Evolutionary conservation across 2,329 filamentous ascomycete genomes (phyloP).

Genomic region (Epichloe brachyelytri): DNA sequence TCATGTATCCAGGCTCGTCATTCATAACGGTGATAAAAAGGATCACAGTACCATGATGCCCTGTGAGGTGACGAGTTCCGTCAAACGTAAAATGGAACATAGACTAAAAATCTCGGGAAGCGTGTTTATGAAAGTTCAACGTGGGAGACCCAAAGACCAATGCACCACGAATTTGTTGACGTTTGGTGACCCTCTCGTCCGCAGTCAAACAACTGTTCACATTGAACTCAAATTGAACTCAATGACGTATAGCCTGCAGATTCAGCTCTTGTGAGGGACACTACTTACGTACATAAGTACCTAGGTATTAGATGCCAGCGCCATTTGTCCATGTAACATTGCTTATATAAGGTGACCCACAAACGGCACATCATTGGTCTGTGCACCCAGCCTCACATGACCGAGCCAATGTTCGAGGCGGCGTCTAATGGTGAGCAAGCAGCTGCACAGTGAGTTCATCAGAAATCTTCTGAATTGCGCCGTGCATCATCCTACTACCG

Average conservation of each 20-base stretch:
- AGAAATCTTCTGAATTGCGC: not conserved
- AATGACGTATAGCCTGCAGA: not conserved
- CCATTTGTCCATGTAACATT: not conserved
- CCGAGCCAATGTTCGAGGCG: constrained; percentile 10
- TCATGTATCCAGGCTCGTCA: not conserved
- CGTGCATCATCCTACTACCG: constrained; percentile 1
- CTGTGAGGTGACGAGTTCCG: not conserved
- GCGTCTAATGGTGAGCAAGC: not conserved
- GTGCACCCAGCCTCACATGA: constrained; percentile 21
- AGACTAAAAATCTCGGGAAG: not conserved
- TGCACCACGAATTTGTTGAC: no score
- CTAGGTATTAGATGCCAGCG: not conserved
- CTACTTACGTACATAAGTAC: no score
- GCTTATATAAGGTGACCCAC: constrained; percentile 3
- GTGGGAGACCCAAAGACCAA: no score
- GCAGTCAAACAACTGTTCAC: not conserved
- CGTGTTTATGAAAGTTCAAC: no score
- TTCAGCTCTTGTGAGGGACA: not conserved
- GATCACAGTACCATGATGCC: not conserved
- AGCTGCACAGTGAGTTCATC: not conserved
- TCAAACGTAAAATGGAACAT: not conserved
- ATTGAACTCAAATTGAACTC: not conserved
- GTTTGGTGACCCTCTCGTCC: not conserved
- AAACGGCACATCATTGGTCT: constrained; percentile 9
- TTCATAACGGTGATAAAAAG: not conserved